These are phyloP conservation scores for Capsicum pubescens DNA, from an alignment of 257 asterid genomes.

Conservation along the genomic window DNA sequence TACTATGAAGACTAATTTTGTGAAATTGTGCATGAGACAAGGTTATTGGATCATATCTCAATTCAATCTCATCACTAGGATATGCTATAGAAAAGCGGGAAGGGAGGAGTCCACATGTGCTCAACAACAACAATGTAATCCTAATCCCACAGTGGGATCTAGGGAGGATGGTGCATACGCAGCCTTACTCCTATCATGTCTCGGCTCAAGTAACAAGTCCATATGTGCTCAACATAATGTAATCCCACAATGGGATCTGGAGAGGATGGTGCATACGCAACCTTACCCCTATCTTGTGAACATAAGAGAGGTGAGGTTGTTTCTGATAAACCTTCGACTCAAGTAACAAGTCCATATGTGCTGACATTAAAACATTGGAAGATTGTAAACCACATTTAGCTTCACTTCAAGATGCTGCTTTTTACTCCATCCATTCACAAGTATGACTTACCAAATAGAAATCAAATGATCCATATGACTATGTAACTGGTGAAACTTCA, in stretches of 20 bases:
- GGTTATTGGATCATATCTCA: neutral
- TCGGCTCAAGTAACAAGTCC: neutral
- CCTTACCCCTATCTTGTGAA: neutral
- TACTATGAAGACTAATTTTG: neutral
- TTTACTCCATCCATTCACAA: neutral
- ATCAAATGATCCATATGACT: constrained; percentile 16
- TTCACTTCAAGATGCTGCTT: constrained; percentile 7
- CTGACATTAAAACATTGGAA: neutral
- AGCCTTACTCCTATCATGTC: neutral
- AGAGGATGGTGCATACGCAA: neutral
- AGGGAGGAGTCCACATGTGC: neutral
- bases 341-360: constrained; percentile 3
- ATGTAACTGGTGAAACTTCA: constrained; percentile 6
- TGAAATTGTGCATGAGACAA: neutral
- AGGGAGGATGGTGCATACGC: neutral
- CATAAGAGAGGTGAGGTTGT: neutral
- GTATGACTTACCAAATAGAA: neutral
- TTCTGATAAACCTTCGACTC: neutral
- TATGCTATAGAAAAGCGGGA: neutral
- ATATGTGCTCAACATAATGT: neutral
- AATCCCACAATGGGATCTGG: neutral
- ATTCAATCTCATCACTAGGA: neutral
- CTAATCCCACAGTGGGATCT: neutral
- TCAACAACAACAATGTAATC: neutral
- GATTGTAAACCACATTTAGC: neutral